Base-by-base conservation (phyloP, 2,329 filamentous ascomycete species). In the Daldinia eschscholtzii region DNA sequence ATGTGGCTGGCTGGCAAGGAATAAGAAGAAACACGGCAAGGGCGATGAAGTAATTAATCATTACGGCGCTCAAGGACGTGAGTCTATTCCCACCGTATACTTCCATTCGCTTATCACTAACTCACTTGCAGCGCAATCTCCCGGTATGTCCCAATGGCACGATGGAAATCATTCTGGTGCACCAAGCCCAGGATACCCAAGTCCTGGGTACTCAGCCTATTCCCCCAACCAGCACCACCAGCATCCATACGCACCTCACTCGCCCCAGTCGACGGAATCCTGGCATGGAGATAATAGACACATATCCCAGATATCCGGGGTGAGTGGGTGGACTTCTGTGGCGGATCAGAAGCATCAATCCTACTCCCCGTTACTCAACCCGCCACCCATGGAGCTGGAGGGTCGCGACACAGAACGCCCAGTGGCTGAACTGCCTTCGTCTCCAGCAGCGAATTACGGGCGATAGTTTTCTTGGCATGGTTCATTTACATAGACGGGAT, bases 1-100 rank as follows among this genome's bases (percentile, higher is more conserved):
- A 58, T 72, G 66, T 41, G 73, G 73, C 23, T 75, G 73, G 72
- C 28, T 71, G 33, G 64, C 65, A 33, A 69, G 65, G n/a, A 39
- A 46, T 5, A 70, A 39, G 46, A 70, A 39, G 46, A 72, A 65
- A 28, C 48, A 64, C n/a, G 50, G 63, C 39, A 69, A 70, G 37
- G 53, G 57, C 20, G 42, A 68, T 13, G 64, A 62, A 44, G 18
- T 41, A 5, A 39, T 39, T 5, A 67, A 44, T 15, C 48, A 67
- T 13, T 58, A 68, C 28, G 55, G 53, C 44, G 4, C 53, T 20
- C 57, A n/a, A 64, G 58, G 48, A 41, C 60, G 65, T 69, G 4
- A 64, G 63, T 69, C 28, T 57, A n/a, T 23, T 26, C 48, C 39
- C 5, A 26, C 53, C 23, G 6, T 9, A 6, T 28, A 28, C 35